phyloP scores from a whole-genome alignment of 2,329 filamentous ascomycete genomes.

The Clonostachys sp. region DNA sequence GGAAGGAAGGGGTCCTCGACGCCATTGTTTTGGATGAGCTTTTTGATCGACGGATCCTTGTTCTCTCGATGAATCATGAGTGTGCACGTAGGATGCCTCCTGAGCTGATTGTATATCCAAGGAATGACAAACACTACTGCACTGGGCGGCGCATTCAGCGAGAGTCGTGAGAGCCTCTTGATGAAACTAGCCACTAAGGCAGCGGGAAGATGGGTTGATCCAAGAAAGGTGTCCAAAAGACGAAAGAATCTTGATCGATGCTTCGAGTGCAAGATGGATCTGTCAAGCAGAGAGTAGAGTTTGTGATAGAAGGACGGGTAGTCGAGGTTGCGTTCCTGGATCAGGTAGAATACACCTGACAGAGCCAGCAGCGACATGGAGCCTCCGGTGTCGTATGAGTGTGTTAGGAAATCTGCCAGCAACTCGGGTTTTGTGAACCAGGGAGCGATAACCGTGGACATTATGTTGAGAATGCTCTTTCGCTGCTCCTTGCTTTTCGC shows the following conservation, averaged over 20 bases:
- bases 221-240: slow-evolving; percentile 83
- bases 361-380: slow-evolving; percentile 83
- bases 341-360: slow-evolving; percentile 91
- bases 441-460: slow-evolving; percentile 75
- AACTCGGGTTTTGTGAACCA: slow-evolving; percentile 88
- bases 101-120: slow-evolving; percentile 93
- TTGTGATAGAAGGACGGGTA: slow-evolving; percentile 93
- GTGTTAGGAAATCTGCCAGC: slow-evolving; percentile 94
- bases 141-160: slow-evolving; percentile 83
- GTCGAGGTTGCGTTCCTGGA: slow-evolving; percentile 89
- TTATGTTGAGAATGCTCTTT: slow-evolving; percentile 71
- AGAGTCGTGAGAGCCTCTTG: slow-evolving; percentile 81
- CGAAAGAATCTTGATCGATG: slow-evolving; percentile 92
- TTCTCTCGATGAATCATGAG: slow-evolving; percentile 90
- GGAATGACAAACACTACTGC: slow-evolving; percentile 86
- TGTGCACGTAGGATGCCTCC: slow-evolving; percentile 82
- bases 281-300: slow-evolving; percentile 87
- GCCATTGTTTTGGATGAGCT: slow-evolving; percentile 55
- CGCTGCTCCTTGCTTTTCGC: slow-evolving; percentile 67
- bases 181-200: slow-evolving; percentile 91
- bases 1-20: slow-evolving; percentile 71
- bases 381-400: slow-evolving; percentile 84
- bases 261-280: slow-evolving; percentile 84
- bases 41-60: slow-evolving; percentile 51
- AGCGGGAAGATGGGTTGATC: slow-evolving; percentile 87